Base-by-base conservation (phyloP, 805 yeast genomes). In the Candida tibetensis region DNA sequence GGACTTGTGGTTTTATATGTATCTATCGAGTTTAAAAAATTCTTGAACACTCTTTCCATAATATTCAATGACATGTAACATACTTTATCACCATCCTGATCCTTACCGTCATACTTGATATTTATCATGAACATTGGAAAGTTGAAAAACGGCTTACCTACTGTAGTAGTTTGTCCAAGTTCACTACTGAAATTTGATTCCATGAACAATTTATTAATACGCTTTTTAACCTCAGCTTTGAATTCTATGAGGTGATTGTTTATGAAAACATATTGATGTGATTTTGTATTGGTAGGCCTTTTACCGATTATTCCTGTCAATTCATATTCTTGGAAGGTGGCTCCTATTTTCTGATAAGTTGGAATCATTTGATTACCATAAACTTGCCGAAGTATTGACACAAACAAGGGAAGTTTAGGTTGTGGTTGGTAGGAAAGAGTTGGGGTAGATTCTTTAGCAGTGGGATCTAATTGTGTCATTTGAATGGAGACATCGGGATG, bases 241-340 rank as follows among this genome's bases (percentile, higher is more conserved):
- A 37, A 30, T 5, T 17, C 7, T 13, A 66, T 48, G 8, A 48
- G 56, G 17, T 72, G 57, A 2, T 65, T 65, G 51, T 80, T 77
- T 16, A 75, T 45, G 36, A 64, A 72, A 1, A 77, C 46, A 35
- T 63, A 69, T 46, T 79, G 85, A 39, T 64, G 60, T 1, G 48
- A 42, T 30, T 58, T 66, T 0, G 69, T 51, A 37, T 62, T 62
- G 1, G 57, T 42, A 1, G 74, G 62, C 0, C 37, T 26, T 3
- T 47, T 50, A 0, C 77, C 74, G 8, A 79, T 56, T 0, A 71
- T 44, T 2, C 77, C 76, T 0, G 51, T 44, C n/a, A 64, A 49
- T 5, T 42, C 41, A 32, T 53, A 58, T 1, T 55, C 55, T 5
- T 55, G 42, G 34, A 43, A 61, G 4, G 39, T 30, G 0, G 64